Percentiles rank a stretch among this genome's conserved stretches.
Conservation (phyloP, 257 asterid genomes). For the Rhazya stricta region DNA sequence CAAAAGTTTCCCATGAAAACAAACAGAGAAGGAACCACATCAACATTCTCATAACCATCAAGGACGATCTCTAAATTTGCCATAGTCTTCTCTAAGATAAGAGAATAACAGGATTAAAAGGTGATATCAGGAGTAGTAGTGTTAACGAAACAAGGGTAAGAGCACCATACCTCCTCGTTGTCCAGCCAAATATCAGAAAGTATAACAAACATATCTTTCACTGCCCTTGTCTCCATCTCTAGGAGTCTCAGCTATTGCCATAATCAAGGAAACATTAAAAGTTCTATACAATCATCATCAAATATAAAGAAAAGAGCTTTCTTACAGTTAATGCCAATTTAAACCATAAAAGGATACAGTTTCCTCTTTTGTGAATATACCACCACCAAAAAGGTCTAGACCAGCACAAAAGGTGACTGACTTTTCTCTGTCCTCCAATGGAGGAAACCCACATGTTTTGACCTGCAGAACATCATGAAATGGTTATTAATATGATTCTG, state of each 20-base stretch:
- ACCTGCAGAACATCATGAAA: conserved; percentile 49
- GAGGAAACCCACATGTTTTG: conserved; percentile 87
- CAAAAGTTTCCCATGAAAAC: conserved; percentile 98
- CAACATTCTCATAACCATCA: conserved; percentile 68
- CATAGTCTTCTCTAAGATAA: conserved; percentile 75
- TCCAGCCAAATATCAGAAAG: conserved; percentile 94
- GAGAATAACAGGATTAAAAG: conserved; percentile 40
- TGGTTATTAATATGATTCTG: conserved; percentile 7
- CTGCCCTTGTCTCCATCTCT: conserved; percentile 82
- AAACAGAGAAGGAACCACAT: conserved; percentile 84
- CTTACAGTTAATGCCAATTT: background rate
- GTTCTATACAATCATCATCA: background rate
- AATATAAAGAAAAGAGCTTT: background rate
- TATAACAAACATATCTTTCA: conserved; percentile 89
- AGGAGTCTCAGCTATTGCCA: conserved; percentile 57
- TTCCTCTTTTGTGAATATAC: conserved; percentile 80
- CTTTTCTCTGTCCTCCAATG: conserved; percentile 81
- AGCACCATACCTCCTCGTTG: conserved; percentile 54
- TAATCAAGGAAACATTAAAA: conserved; percentile 36
- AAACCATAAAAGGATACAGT: conserved; percentile 62
- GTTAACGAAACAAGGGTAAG: conserved; percentile 12
- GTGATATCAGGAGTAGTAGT: conserved; percentile 9
- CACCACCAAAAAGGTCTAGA: conserved; percentile 80
- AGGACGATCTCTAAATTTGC: conserved; percentile 73
- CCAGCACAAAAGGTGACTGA: conserved; percentile 53